These are phyloP conservation scores for Phanerochaete sordida DNA, from an alignment of 768 basidiomycete genomes.

Conservation along the genomic window DNA sequence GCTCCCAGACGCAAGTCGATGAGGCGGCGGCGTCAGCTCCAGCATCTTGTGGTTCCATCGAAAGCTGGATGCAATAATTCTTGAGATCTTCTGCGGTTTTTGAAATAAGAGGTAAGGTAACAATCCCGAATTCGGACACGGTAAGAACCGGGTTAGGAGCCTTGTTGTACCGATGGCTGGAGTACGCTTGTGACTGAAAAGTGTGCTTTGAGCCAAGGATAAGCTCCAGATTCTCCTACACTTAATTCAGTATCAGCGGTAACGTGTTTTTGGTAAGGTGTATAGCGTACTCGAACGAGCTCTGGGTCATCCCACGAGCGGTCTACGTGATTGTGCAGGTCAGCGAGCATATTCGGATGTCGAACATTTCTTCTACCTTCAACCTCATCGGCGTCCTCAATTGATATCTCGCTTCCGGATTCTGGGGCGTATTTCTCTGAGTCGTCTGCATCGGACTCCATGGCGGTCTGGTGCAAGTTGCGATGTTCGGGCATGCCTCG, in stretches of 20 bases:
- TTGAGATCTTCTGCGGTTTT: neutral
- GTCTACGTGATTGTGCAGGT: no score
- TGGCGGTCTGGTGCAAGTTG: no score
- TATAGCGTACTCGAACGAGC: neutral
- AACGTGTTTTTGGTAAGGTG: neutral
- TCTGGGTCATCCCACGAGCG: neutral
- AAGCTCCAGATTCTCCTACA: neutral
- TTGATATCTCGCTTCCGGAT: no score
- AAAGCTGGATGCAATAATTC: neutral
- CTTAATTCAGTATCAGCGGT: neutral
- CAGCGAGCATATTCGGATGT: no score
- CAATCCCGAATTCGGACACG: neutral
- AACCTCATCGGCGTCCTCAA: no score
- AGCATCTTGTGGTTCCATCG: neutral
- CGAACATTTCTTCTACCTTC: no score
- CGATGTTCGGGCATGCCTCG: no score
- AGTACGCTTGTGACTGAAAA: neutral
- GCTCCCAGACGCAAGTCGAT: neutral
- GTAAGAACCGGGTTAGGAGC: neutral
- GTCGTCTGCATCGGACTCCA: no score
- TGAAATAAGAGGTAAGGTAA: neutral
- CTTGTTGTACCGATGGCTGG: neutral
- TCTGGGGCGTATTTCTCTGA: no score
- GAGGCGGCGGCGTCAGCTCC: neutral
- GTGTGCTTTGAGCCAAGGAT: neutral